These are phyloP conservation scores for Pseudotsuga menziesii DNA, from an alignment of 75 land plant genomes.

Conservation along the genomic window DNA sequence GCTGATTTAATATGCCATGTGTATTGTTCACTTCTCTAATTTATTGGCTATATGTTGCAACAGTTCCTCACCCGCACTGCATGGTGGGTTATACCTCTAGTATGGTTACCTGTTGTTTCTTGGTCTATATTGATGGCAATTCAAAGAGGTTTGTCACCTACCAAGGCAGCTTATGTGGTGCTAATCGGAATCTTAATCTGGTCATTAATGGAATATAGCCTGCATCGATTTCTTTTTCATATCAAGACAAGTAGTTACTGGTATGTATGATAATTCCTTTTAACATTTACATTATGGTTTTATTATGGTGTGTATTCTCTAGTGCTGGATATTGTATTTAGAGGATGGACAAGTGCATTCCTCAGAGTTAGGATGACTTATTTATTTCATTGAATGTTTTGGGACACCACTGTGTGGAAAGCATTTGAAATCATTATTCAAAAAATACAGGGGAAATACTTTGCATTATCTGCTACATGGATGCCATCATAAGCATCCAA, in stretches of 20 bases:
- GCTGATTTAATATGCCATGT: not conserved
- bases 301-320: not conserved
- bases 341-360: not conserved
- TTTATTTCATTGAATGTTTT: not conserved
- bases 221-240: slow-evolving; percentile 95
- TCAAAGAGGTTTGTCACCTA: slow-evolving; percentile 51
- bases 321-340: not conserved
- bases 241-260: slow-evolving; percentile 86
- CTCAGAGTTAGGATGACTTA: not conserved
- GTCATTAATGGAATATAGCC: slow-evolving; percentile 79
- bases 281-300: no score
- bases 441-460: slow-evolving; percentile 73
- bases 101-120: slow-evolving; percentile 89
- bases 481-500: slow-evolving; percentile 98
- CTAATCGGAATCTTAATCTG: slow-evolving; percentile 63
- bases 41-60: not conserved
- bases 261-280: slow-evolving; percentile 24
- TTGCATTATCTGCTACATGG: slow-evolving; percentile 98
- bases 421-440: not conserved
- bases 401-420: not conserved
- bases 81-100: slow-evolving; percentile 87
- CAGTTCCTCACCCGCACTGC: slow-evolving; percentile 81
- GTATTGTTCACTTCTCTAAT: not conserved
- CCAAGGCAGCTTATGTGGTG: slow-evolving; percentile 29
- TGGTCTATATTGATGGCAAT: slow-evolving; percentile 37